Percentiles rank a stretch among this genome's conserved stretches.
Conservation (phyloP, 352 stramenopile genomes). For the Globisporangium nagaii region DNA sequence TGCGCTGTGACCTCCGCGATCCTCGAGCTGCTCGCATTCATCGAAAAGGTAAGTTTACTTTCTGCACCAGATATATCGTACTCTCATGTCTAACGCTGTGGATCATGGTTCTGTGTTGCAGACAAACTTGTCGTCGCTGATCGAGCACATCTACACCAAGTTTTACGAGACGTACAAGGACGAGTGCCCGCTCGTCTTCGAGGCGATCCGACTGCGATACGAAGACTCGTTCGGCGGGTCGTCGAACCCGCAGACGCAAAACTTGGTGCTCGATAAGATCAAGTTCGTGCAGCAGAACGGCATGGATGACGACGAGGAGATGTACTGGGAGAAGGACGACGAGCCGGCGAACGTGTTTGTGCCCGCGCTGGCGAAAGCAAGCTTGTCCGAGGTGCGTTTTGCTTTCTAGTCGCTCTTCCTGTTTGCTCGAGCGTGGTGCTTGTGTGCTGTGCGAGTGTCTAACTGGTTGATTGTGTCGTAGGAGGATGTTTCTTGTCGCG, state of each 20-base stretch:
- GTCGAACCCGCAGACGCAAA: conserved; percentile 12
- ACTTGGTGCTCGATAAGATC: conserved; percentile 25
- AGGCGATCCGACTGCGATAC: conserved; percentile 54
- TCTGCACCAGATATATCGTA: not conserved
- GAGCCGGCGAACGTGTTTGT: conserved; percentile 30
- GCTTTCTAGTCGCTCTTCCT: not conserved
- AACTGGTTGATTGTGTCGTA: conserved; percentile 11
- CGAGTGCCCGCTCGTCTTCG: conserved; percentile 67
- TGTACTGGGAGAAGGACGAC: conserved; percentile 79
- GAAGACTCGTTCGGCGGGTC: conserved; percentile 39
- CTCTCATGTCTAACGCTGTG: too few species aligned
- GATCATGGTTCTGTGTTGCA: too few species aligned
- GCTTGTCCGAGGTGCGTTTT: conserved; percentile 36
- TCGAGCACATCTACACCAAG: conserved; percentile 78
- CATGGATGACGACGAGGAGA: conserved; percentile 69
- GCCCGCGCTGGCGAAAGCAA: conserved; percentile 29
- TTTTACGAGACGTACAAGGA: conserved; percentile 73
- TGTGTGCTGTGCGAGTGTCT: not conserved
- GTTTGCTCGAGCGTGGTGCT: too few species aligned
- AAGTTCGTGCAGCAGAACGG: conserved; percentile 48
- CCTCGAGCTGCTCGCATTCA: conserved; percentile 65
- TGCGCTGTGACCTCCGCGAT: conserved; percentile 67
- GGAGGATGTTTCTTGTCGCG: conserved; percentile 39
- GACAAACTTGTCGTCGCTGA: conserved; percentile 58
- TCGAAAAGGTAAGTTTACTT: conserved; percentile 64